Conservation (phyloP, 177 flowering plant species). For the Telopea speciosissima region DNA sequence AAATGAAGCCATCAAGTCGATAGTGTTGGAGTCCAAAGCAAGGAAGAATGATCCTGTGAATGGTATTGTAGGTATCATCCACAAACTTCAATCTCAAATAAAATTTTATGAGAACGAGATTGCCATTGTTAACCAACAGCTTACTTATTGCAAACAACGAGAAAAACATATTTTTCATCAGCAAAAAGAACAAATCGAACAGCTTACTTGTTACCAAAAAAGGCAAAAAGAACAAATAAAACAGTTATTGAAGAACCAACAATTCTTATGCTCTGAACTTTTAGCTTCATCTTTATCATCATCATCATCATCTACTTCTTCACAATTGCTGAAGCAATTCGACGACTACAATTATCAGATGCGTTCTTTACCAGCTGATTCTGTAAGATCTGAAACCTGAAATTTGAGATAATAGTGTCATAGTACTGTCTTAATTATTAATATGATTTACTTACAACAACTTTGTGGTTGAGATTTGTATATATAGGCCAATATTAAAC, state of each 20-base stretch:
- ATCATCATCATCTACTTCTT: neutral
- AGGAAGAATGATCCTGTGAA: neutral
- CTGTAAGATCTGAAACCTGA: neutral
- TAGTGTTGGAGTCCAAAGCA: constrained; percentile 2
- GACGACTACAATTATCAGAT: neutral
- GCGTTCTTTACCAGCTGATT: too few species aligned
- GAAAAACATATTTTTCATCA: too few species aligned
- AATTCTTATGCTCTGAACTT: neutral
- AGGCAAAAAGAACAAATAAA: neutral
- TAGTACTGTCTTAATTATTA: too few species aligned
- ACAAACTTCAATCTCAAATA: neutral
- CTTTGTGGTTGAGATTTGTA: too few species aligned
- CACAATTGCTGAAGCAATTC: neutral
- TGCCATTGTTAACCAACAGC: neutral
- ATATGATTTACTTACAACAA: too few species aligned
- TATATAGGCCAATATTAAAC: too few species aligned
- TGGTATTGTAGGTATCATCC: neutral
- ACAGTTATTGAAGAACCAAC: neutral
- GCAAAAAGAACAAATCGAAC: too few species aligned
- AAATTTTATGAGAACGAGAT: neutral
- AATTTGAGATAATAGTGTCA: too few species aligned
- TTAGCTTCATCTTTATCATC: too few species aligned
- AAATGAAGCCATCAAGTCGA: neutral
- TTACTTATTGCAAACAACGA: neutral
- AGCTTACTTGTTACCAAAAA: too few species aligned